These are phyloP conservation scores for Alternaria postmessia DNA, from an alignment of 2,329 filamentous ascomycete species.

Conservation along the genomic window DNA sequence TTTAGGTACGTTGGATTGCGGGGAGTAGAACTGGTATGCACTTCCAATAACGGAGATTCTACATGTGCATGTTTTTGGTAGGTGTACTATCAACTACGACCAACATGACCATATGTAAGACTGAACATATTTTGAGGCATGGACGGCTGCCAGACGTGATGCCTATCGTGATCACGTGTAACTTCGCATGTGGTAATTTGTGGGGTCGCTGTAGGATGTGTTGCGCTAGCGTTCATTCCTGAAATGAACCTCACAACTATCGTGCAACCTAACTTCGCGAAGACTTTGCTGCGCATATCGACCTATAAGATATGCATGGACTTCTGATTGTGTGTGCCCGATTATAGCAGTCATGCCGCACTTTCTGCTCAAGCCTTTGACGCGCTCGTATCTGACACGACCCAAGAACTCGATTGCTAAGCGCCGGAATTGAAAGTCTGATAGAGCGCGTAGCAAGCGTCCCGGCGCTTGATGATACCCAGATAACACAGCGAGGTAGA, in stretches of 20 bases:
- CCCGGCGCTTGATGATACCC: too few relatives aligned
- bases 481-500: too few relatives aligned
- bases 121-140: neutral
- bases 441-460: too few relatives aligned
- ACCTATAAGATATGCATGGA: rapidly evolving
- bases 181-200: neutral
- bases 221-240: neutral
- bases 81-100: rapidly evolving
- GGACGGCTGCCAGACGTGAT: neutral
- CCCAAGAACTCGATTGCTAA: too few relatives aligned
- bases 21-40: too few relatives aligned
- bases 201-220: neutral
- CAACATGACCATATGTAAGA: too few relatives aligned
- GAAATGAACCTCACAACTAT: neutral
- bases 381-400: neutral
- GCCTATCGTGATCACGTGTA: neutral
- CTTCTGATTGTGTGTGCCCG: neutral
- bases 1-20: too few relatives aligned
- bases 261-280: neutral
- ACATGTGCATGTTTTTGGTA: too few relatives aligned
- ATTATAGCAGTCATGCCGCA: neutral
- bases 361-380: constrained; percentile 1
- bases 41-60: too few relatives aligned
- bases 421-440: too few relatives aligned
- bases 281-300: neutral